A percentile compares a stretch with the other conserved stretches of the same genome.
These are phyloP conservation scores for Tylopilus subfusipes DNA, from an alignment of 768 basidiomycete species.

Conservation along the genomic window DNA sequence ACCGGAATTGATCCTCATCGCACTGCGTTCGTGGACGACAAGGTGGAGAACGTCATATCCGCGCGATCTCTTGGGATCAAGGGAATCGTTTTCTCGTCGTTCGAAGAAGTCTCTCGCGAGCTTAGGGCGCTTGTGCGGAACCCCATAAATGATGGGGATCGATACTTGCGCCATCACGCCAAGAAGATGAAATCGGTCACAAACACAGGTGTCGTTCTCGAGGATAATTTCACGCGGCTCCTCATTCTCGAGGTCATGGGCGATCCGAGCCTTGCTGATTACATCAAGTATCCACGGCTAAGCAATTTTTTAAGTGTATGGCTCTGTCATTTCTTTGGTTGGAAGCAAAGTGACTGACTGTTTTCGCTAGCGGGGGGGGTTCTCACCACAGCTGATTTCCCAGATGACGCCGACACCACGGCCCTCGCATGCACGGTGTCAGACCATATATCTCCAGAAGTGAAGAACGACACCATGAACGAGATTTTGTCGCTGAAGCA, in stretches of 20 bases:
- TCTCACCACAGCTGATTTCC: conserved; percentile 12
- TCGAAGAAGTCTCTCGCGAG: conserved; percentile 11
- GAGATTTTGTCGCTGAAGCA: conserved; percentile 16
- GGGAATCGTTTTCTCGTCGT: conserved; percentile 20
- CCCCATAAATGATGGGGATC: conserved; percentile 12
- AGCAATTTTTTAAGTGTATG: conserved; percentile 23
- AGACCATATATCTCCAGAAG: conserved; percentile 6
- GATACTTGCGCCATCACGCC: conserved; percentile 12
- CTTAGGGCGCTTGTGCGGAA: conserved; percentile 16
- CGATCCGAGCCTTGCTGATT: conserved; percentile 18
- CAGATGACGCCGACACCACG: conserved; percentile 19
- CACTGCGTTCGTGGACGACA: conserved; percentile 24
- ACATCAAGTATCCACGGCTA: conserved; percentile 15
- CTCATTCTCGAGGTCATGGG: conserved; percentile 20
- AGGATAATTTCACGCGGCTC: conserved; percentile 21
- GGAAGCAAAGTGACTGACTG: background rate
- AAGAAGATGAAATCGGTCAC: conserved; percentile 19
- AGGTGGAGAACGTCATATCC: conserved; percentile 20
- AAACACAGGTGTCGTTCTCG: conserved; percentile 8
- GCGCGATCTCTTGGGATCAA: conserved; percentile 19
- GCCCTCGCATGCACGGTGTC: conserved; percentile 21
- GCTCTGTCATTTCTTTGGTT: background rate
- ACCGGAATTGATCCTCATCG: conserved; percentile 18
- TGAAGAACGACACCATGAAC: conserved; percentile 22
- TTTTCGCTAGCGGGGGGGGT: conserved; percentile 1